Base-by-base conservation (phyloP, 768 basidiomycete species). In the Tricholoma flavovirens region DNA sequence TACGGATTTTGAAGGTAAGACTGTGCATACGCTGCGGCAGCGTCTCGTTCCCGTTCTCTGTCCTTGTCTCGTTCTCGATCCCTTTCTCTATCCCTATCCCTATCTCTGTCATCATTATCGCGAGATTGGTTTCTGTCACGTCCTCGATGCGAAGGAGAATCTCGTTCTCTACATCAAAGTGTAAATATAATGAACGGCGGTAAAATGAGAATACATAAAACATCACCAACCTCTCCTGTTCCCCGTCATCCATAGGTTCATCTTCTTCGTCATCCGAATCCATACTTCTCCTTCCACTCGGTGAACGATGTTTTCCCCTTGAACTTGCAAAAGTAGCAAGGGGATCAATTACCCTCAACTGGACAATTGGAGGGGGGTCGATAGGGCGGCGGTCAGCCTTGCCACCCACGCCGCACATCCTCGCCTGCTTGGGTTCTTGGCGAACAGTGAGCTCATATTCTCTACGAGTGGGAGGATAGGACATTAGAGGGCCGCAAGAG, bases 311-410 rank as follows among this genome's bases (percentile, higher is more conserved):
- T 48, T 7, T 29, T 21, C 4, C 24, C 19, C 26, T 26, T 29
- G 46, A 19, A 22, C n/a, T 43, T n/a, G 42, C 9, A 15, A 3
- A n/a, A 1, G 45, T 24, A 24, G 45, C 45, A 24, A 46, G 45
- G n/a, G 83, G 85, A 72, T 93, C 88, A 62, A 91, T 77, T 54
- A 97, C 90, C 54, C 88, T 85, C 7, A 98, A 83, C 70, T 96
- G 93, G n/a, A 98, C 86, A 73, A 98, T 94, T 15, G 95, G 94
- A 1, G 94, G 93, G 0, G 95, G 95, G 76, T 98, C 94, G 67
- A 98, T 93, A 2, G 95, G 94, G 35, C 94, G 80, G n/a, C 94
- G 82, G 79, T 96, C 95, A 54, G 92, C 93, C 89, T 84, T 84
- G 62, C 91, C 90, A 42, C 93, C 90, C 9, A 93, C 87, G 54